Percentiles rank a stretch among this genome's conserved stretches.
phyloP scores from a whole-genome alignment of 2,329 filamentous ascomycete species.

The Aspergillus hortae region DNA sequence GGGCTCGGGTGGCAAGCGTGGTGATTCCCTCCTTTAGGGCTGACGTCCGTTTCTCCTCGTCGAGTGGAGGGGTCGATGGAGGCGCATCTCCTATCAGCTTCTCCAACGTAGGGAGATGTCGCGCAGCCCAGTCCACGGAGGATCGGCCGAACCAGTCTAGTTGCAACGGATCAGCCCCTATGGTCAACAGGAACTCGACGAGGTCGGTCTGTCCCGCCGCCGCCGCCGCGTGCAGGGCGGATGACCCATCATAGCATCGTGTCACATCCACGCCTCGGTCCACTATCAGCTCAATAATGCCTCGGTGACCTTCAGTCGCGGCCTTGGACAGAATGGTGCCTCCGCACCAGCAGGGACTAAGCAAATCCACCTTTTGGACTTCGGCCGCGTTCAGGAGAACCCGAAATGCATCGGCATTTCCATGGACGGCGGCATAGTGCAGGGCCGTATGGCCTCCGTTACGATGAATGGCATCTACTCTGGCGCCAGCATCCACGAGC shows the following conservation, averaged over 20 bases:
- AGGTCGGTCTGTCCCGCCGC: slow-evolving; percentile 1
- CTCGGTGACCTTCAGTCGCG: neutral
- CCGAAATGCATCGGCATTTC: neutral
- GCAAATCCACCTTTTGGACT: neutral
- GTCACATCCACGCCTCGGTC: neutral
- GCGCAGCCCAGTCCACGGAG: neutral
- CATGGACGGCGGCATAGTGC: neutral
- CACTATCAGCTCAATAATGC: neutral
- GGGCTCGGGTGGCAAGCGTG: neutral
- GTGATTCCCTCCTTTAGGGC: neutral
- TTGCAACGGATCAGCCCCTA: neutral
- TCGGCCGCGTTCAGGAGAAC: neutral
- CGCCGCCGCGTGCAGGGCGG: neutral
- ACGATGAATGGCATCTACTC: neutral
- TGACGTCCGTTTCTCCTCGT: neutral
- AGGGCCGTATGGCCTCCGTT: neutral
- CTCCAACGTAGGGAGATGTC: neutral
- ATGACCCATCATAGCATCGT: neutral
- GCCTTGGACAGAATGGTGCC: neutral
- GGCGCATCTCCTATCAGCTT: neutral
- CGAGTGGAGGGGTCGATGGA: neutral
- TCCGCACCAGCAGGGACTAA: neutral
- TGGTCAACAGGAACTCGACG: neutral
- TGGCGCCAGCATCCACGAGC: slow-evolving; percentile 1
- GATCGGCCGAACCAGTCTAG: slow-evolving; percentile 2